Conservation (phyloP, 768 basidiomycete genomes). For the Mycena galericulata region DNA sequence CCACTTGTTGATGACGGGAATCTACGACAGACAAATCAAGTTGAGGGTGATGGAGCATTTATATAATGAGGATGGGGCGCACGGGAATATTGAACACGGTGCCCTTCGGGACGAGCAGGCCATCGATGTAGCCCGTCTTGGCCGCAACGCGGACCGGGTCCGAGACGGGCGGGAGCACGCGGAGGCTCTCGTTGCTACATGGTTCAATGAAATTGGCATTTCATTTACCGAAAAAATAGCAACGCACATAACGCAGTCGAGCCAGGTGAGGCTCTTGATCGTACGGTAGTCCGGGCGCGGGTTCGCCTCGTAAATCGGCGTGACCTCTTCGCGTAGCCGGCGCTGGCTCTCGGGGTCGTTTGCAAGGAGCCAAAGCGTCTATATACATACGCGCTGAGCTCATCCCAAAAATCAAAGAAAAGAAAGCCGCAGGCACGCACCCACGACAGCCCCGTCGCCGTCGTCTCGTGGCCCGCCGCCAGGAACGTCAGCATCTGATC, state of each 20-base stretch:
- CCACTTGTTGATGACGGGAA: slow-evolving; percentile 63
- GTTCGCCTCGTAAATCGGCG: slow-evolving; percentile 49
- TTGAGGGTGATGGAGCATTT: too few species aligned
- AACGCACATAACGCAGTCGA: slow-evolving; percentile 55
- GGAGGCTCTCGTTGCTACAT: slow-evolving; percentile 54
- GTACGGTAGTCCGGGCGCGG: slow-evolving; percentile 53
- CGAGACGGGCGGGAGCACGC: slow-evolving; percentile 55
- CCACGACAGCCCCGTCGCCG: slow-evolving; percentile 63
- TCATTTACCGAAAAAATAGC: neutral
- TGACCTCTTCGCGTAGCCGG: slow-evolving; percentile 64
- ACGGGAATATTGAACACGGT: slow-evolving; percentile 57
- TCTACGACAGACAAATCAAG: too few species aligned
- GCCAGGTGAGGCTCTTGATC: slow-evolving; percentile 53
- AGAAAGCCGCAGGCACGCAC: slow-evolving; percentile 42
- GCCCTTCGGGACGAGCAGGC: slow-evolving; percentile 58
- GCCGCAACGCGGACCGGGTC: slow-evolving; percentile 52
- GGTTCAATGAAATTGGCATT: neutral
- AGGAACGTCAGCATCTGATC: neutral
- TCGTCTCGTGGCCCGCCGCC: slow-evolving; percentile 47
- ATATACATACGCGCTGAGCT: slow-evolving; percentile 37
- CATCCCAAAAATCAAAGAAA: slow-evolving; percentile 13
- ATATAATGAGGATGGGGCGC: too few species aligned
- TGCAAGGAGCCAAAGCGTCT: slow-evolving; percentile 67
- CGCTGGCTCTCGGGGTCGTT: slow-evolving; percentile 62
- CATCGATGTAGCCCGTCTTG: slow-evolving; percentile 55